These are phyloP conservation scores for Mortierella sp. DNA, from an alignment of 371 early-diverging fungal species.

Conservation along the genomic window DNA sequence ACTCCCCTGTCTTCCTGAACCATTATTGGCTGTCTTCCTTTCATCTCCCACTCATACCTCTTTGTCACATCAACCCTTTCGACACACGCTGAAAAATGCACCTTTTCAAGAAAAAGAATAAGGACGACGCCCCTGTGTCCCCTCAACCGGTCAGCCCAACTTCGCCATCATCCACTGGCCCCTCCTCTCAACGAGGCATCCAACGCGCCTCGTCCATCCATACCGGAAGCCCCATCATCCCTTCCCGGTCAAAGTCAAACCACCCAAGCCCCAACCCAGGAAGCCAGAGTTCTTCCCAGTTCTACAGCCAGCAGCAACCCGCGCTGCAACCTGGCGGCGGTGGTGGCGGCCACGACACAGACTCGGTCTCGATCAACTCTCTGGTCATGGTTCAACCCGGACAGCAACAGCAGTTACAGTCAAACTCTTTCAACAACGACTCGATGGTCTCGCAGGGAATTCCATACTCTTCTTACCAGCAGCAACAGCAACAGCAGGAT, in stretches of 20 bases:
- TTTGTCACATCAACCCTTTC: background rate
- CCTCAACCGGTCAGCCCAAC: background rate
- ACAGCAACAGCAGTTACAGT: conserved; percentile 2
- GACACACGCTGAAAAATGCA: background rate
- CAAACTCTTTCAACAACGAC: background rate
- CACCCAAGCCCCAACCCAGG: background rate
- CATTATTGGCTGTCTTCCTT: too few species aligned
- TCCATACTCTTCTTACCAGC: background rate
- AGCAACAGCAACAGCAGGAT: conserved; percentile 12
- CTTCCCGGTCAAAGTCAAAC: conserved; percentile 20
- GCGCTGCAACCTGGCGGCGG: background rate
- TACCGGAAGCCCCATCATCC: conserved; percentile 16
- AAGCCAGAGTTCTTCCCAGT: conserved; percentile 10
- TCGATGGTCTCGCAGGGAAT: background rate
- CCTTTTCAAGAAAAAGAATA: conserved; percentile 14
- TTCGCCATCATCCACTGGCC: conserved; percentile 1
- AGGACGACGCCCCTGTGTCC: conserved; percentile 6
- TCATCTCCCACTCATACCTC: too few species aligned
- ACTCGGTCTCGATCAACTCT: conserved; percentile 7
- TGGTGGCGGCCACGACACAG: background rate
- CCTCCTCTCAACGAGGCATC: background rate
- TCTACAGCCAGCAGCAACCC: conserved; percentile 5
- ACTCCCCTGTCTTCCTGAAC: background rate
- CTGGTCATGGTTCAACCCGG: background rate
- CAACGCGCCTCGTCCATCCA: conserved; percentile 10